Percentiles rank a stretch among this genome's conserved stretches.
These are phyloP conservation scores for Fusarium sp. DNA, from an alignment of 2,329 filamentous ascomycete species.

Conservation along the genomic window DNA sequence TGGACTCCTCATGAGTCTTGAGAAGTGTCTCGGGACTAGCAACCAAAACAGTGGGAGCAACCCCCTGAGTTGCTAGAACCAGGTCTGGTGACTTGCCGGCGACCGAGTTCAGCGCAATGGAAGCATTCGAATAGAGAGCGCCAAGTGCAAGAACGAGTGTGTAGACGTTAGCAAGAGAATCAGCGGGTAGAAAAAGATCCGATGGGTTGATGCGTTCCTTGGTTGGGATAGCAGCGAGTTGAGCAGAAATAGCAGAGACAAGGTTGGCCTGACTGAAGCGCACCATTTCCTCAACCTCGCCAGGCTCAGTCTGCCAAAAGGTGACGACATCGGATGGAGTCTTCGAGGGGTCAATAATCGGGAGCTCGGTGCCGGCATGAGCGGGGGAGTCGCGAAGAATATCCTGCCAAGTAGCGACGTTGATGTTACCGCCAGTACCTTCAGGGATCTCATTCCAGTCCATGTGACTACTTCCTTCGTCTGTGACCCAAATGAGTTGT, in stretches of 20 bases:
- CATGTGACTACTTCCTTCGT: conserved; percentile 89
- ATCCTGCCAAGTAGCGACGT: conserved; percentile 93
- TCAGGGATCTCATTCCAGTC: conserved; percentile 93
- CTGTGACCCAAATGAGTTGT: conserved; percentile 90
- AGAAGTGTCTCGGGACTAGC: conserved; percentile 78
- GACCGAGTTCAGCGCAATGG: conserved; percentile 88
- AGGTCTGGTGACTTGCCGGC: conserved; percentile 78
- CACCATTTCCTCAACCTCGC: conserved; percentile 72
- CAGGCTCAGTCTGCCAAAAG: conserved; percentile 70
- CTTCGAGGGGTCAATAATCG: conserved; percentile 64
- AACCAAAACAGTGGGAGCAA: conserved; percentile 85
- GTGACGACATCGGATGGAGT: conserved; percentile 67
- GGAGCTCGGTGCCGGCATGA: conserved; percentile 69
- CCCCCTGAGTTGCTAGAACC: conserved; percentile 73
- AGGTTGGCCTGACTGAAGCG: conserved; percentile 85
- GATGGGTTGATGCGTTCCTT: conserved; percentile 75
- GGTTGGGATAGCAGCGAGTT: conserved; percentile 79
- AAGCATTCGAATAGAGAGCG: conserved; percentile 85
- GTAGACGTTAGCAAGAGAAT: conserved; percentile 82
- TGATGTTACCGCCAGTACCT: conserved; percentile 76
- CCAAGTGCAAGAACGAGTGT: conserved; percentile 81
- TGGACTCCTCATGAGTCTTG: conserved; percentile 71
- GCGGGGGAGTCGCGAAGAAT: conserved; percentile 76
- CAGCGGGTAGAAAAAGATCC: conserved; percentile 87
- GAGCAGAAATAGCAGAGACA: conserved; percentile 83